Evolutionary conservation across 345 rosid genomes (phyloP), one percentile per base, ranked within the genome.

Genomic region (Bruguiera parviflora): DNA sequence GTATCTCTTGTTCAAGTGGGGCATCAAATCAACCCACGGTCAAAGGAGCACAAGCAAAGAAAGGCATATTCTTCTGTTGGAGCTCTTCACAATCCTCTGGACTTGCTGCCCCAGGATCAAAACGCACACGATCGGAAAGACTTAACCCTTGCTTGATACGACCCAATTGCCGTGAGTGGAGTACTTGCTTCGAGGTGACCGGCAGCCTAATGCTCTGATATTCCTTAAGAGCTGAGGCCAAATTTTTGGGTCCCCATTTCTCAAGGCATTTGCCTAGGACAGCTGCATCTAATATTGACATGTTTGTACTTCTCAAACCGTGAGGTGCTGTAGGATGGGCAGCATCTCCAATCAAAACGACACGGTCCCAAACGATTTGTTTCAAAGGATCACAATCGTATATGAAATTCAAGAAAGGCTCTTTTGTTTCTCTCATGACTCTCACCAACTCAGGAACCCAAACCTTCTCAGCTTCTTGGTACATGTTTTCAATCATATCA

Each of bases 301-400:
- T 89, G 85, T 90, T 93, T 28, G 93, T 90, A 78, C 98, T 93
- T 80, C 97, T 77, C 58, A 82, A 22, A 6, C 93, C 87, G 58
- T 87, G 96, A 68, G 98, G 96, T 35, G 89, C 85, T 1, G 85
- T 84, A 8, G 98, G 96, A 73, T 90, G 98, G 60, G 98, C 91
- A 0, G 96, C 91, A 57, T 92, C 98, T 43, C 96, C 98, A 0
- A 86, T 70, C 20, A 90, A 73, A 22, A 86, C 89, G 11, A 84
- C 83, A 60, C 83, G 84, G 69, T 76, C 84, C 91, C 87, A 87
- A 49, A 77, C 69, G 52, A 87, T 71, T 69, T 67, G 67, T 63
- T 77, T 73, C 21, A 88, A 67, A 66, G 96, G 96, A 51, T 90
- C 88, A 43, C 77, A 81, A 65, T 92, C 98, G 61, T 92, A 92